Base-by-base conservation (phyloP, 495 filamentous ascomycete species). In the Aspergillus panamensis region DNA sequence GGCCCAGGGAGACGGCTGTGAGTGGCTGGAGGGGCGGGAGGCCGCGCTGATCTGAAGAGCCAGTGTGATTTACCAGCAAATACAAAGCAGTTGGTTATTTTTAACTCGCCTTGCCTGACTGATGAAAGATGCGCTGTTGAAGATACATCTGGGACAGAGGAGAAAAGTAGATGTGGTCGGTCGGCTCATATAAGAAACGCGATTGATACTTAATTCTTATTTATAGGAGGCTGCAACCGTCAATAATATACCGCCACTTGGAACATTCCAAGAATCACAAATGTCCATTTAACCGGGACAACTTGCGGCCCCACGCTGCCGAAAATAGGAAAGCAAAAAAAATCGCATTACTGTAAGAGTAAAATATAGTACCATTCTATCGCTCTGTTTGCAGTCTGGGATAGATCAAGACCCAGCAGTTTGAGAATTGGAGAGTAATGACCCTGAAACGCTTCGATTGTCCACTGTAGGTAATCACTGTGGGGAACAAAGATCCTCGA, bases 1-100 rank as follows among this genome's bases (percentile, higher is more conserved):
- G 16, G 32, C 33, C 35, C 35, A 59, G 45, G 17, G 6, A 6
- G 14, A 21, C 44, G 8, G 31, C 56, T 29, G 45, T 66, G 60
- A 62, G 21, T 62, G 58, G 60, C 42, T 51, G 43, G 47, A 44
- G 14, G 12, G 60, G 47, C 63, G 63, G 63, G 57, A 58, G 57
- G 44, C 32, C 51, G 52, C 50, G 57, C 54, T 58, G 58, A 61
- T 61, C 58, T 44, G 6, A 39, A n/a, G 10, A 13, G 10, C 33
- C 33, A 39, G 35, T 10, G 6, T 39, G 10, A 39, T 39, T 39
- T 39, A 6, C 35, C 35, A n/a, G 35, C 35, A n/a, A 39, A 39
- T 39, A 39, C 35, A 39, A 39, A 14, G 33, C 25, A 39, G 35
- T 3, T 12, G n/a, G 42, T 45, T 45, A 45, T 45, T 45, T 45